A percentile compares a stretch with the other conserved stretches of the same genome.
Conservation (phyloP, 2,329 filamentous ascomycete species). For the Cordyceps militaris region DNA sequence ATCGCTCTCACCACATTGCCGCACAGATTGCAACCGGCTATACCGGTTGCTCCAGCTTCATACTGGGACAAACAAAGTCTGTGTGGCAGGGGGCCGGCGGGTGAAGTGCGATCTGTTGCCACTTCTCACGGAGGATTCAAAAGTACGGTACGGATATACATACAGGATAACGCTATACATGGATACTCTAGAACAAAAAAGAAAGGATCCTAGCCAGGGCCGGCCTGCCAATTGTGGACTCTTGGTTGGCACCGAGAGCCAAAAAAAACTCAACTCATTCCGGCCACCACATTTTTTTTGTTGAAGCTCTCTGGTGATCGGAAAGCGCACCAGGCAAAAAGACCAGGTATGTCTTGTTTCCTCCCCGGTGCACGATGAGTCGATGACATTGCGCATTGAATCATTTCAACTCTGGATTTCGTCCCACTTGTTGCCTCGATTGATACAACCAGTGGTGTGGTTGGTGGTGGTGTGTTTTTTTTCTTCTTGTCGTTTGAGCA, state of each 20-base stretch:
- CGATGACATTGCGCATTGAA: not conserved
- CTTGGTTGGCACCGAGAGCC: not conserved
- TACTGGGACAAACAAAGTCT: not conserved
- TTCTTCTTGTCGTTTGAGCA: not conserved
- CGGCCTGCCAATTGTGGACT: no score
- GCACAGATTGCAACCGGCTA: not conserved
- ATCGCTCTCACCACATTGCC: not conserved
- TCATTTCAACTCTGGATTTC: not conserved
- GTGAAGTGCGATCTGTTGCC: constrained; percentile 4
- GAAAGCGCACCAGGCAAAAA: not conserved
- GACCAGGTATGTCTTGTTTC: not conserved
- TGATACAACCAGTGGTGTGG: no score
- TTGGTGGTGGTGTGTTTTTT: no score
- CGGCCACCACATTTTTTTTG: no score
- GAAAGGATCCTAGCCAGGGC: not conserved
- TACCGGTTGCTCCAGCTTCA: constrained; percentile 1
- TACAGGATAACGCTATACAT: no score
- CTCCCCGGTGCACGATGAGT: not conserved
- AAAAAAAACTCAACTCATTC: no score
- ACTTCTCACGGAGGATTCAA: not conserved
- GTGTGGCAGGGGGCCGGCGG: not conserved
- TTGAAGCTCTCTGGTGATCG: not conserved
- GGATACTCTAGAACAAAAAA: no score
- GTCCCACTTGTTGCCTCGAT: constrained; percentile 11
- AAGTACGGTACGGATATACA: no score